Evolutionary conservation across 768 basidiomycete genomes (phyloP), one percentile per base, ranked within the genome.

Genomic region (Boletus rubropictus): DNA sequence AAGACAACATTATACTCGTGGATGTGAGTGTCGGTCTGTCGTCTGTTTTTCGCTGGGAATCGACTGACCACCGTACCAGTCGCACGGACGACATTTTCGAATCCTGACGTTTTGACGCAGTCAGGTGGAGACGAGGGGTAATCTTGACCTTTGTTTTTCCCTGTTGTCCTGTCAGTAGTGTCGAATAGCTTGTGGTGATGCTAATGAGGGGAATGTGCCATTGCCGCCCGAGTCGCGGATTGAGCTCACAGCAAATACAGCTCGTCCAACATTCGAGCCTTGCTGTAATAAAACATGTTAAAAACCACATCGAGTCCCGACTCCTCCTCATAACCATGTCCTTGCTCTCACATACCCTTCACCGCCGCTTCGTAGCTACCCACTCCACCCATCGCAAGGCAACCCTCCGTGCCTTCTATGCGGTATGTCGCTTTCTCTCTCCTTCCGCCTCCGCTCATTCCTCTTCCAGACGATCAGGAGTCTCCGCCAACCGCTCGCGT

Each of bases 1-100:
- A 81, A 59, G 81, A 83, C 61, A 68, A 64, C 49, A 51, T 83
- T 7, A 63, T 84, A 40, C 61, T 79, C 3, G 76, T 81, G 32
- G 70, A 77, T 56, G 74, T 77, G 14, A 39, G 66, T 54, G 29
- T 20, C n/a, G 20, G 22, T 31, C 21, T 12, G 27, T 25, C 9
- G 3, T 2, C 10, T 15, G 12, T 42, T 15, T 32, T 42, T 44
- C 37, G 33, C 20, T 33, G 20, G 18, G 28, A 8, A 3, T 18
- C 14, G 20, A 35, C 42, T 52, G 33, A 47, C 9, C 15, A 12
- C 5, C 1, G 4, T 38, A n/a, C 14, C 44, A 67, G 63, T 42
- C 61, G 18, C 49, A 51, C 5, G 35, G 20, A 12, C 62, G 65
- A 21, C 29, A 43, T 10, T 59, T 67, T 52, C 65, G 65, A 5